phyloP scores from a whole-genome alignment of 1,139 yeast genomes.

The Kodamaea alishanica region DNA sequence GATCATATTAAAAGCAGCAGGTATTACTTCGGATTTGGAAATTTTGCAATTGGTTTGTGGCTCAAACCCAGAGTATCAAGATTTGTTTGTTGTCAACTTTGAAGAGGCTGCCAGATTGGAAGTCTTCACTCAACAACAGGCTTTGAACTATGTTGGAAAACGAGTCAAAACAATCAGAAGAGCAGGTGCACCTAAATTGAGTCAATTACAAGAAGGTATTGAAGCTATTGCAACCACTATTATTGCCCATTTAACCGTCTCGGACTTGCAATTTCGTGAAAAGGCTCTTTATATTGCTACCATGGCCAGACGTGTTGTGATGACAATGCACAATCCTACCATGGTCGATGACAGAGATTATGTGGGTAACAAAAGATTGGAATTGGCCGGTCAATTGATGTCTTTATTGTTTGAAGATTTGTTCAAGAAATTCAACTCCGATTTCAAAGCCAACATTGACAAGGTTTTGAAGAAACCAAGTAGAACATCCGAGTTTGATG shows the following conservation, averaged over 20 bases:
- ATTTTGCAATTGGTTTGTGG: constrained; percentile 95
- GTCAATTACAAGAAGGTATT: constrained; percentile 87
- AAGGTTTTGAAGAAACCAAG: constrained; percentile 91
- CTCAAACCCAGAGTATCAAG: constrained; percentile 81
- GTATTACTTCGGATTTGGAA: constrained; percentile 87
- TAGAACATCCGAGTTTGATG: constrained; percentile 93
- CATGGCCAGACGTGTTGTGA: constrained; percentile 93
- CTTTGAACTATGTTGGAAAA: constrained; percentile 83
- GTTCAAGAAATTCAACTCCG: constrained; percentile 91
- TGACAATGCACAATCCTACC: constrained; percentile 92
- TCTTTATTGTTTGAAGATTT: constrained; percentile 92
- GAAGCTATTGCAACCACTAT: constrained; percentile 97
- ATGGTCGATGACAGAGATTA: constrained; percentile 98
- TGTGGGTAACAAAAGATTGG: constrained; percentile 96
- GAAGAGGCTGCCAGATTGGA: constrained; percentile 90
- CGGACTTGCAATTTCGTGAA: constrained; percentile 83
- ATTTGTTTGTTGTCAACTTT: constrained; percentile 83
- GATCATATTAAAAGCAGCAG: constrained; percentile 90
- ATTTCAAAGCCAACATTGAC: constrained; percentile 91
- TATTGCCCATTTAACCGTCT: constrained; percentile 89
- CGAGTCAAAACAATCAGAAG: constrained; percentile 91
- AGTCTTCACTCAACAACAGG: constrained; percentile 90
- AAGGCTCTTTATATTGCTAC: constrained; percentile 92
- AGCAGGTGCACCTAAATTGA: constrained; percentile 73
- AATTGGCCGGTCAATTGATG: constrained; percentile 96